Conservation (phyloP, 192 early-diverging fungal genomes). For the Podila horticola region DNA sequence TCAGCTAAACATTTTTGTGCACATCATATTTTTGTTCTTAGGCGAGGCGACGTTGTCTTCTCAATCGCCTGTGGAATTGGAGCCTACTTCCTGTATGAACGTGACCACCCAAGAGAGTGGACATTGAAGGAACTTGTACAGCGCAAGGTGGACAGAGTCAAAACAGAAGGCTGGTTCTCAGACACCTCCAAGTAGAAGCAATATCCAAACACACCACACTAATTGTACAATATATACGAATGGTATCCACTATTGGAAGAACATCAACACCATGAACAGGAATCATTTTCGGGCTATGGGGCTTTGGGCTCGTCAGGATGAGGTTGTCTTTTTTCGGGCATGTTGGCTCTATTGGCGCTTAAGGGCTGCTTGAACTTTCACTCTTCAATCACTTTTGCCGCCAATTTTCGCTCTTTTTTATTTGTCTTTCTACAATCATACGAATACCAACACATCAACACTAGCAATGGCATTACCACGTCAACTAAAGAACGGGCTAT, state of each 20-base stretch:
- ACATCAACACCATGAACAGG: too few species aligned
- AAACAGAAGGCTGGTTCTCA: conserved; percentile 46
- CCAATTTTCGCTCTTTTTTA: neutral
- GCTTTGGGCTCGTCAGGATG: too few species aligned
- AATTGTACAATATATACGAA: too few species aligned
- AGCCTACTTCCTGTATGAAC: conserved; percentile 66
- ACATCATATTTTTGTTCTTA: conserved; percentile 13
- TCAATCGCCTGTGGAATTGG: conserved; percentile 60
- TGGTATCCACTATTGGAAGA: too few species aligned
- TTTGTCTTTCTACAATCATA: neutral
- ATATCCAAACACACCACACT: too few species aligned
- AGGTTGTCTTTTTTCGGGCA: too few species aligned
- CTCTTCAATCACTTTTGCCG: neutral
- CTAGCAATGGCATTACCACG: conserved; percentile 58
- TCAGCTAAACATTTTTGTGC: too few species aligned
- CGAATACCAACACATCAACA: neutral
- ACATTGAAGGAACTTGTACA: conserved; percentile 56
- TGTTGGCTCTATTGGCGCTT: too few species aligned
- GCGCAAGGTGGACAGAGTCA: conserved; percentile 46
- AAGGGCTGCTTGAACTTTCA: too few species aligned
- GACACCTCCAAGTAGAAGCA: conserved; percentile 12
- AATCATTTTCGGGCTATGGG: too few species aligned
- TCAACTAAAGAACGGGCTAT: conserved; percentile 60
- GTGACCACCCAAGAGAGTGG: conserved; percentile 62
- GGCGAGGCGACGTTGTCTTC: conserved; percentile 63